A percentile compares a stretch with the other conserved stretches of the same genome.
These are phyloP conservation scores for barley (Hordeum vulgare) DNA, from an alignment of 176 grass and related monocot species.

Conservation along the genomic window DNA sequence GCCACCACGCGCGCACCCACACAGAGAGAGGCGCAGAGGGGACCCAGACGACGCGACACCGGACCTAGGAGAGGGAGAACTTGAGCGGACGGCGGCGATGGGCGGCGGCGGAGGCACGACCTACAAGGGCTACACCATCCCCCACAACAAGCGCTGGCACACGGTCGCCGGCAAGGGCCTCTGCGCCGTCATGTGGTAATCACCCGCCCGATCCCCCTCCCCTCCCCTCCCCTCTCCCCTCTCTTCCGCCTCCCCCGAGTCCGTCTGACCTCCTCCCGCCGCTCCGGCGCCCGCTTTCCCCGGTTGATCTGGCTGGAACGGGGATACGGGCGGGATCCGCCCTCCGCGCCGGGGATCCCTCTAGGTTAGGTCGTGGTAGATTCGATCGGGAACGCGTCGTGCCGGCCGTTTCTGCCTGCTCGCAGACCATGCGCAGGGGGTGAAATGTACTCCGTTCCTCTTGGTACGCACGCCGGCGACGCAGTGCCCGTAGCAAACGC, in stretches of 20 bases:
- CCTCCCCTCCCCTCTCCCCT: not conserved
- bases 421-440: not conserved
- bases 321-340: not conserved
- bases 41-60: not conserved
- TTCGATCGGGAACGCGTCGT: not conserved
- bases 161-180: slow-evolving; percentile 77
- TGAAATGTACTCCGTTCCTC: not conserved
- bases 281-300: not conserved
- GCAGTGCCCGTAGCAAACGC: not conserved
- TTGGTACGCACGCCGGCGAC: not conserved
- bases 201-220: too few relatives aligned
- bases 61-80: not conserved
- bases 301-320: not conserved
- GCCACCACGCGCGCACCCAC: not conserved
- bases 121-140: slow-evolving; percentile 87
- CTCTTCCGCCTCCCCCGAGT: not conserved
- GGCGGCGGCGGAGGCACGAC: slow-evolving; percentile 73
- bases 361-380: not conserved
- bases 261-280: not conserved
- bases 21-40: not conserved
- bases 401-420: not conserved
- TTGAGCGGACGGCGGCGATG: slow-evolving; percentile 16
- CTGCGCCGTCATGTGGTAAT: slow-evolving; percentile 92
- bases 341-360: not conserved
- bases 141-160: slow-evolving; percentile 85